These are phyloP conservation scores for Pythium brachiatum DNA, from an alignment of 352 stramenopile genomes.

Conservation along the genomic window DNA sequence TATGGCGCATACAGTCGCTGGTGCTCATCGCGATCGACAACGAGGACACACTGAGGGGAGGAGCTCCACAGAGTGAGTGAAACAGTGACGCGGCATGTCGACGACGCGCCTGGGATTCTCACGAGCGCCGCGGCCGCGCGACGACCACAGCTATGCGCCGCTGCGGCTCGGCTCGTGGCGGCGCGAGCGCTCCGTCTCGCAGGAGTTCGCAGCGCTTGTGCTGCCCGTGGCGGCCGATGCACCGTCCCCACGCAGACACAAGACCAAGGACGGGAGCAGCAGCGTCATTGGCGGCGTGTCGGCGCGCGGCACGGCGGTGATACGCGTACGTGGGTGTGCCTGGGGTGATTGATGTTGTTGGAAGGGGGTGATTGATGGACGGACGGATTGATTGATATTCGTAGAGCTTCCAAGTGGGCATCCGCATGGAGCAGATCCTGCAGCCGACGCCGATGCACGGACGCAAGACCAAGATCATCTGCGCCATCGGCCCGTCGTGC, in stretches of 20 bases:
- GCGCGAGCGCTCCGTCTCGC: conserved; percentile 54
- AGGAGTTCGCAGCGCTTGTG: conserved; percentile 58
- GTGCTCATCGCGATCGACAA: no score
- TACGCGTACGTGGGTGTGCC: conserved; percentile 14
- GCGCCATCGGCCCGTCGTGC: conserved; percentile 96
- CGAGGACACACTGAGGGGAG: no score
- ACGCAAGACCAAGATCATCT: conserved; percentile 99
- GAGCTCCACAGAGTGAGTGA: no score
- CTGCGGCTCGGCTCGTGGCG: conserved; percentile 69
- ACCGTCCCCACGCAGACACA: neutral
- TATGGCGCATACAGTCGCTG: conserved; percentile 19
- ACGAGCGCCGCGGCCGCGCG: conserved; percentile 32
- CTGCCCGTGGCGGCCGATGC: conserved; percentile 31
- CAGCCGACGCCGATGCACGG: conserved; percentile 39
- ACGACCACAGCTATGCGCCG: conserved; percentile 45
- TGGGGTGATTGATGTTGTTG: neutral
- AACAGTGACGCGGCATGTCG: conserved; percentile 1
- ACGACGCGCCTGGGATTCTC: conserved; percentile 15
- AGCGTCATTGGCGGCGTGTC: neutral
- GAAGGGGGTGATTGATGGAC: neutral
- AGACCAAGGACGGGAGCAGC: neutral
- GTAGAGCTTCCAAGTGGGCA: conserved; percentile 69
- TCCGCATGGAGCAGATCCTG: conserved; percentile 71
- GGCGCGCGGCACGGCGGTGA: conserved; percentile 5
- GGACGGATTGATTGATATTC: neutral